Percentiles rank a stretch among this genome's conserved stretches.
These are phyloP conservation scores for Polytrichum commune DNA, from an alignment of 225 moss, liverwort and hornwort genomes.

Conservation along the genomic window DNA sequence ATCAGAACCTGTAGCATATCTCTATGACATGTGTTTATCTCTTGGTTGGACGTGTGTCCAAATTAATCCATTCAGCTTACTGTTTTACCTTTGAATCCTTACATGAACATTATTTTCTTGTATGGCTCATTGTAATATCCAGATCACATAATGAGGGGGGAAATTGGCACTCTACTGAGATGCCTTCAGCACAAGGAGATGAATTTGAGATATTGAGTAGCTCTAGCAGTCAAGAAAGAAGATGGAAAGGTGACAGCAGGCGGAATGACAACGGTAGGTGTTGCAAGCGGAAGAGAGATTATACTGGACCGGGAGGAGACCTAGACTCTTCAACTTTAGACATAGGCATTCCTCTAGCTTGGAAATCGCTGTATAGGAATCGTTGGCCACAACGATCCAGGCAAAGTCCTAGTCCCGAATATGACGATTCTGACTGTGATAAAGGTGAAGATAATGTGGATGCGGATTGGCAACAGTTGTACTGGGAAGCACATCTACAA, in stretches of 20 bases:
- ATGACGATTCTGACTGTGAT: constrained; percentile 2
- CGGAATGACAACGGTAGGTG: constrained; percentile 8
- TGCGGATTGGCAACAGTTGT: constrained; percentile 45
- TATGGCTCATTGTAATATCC: not conserved
- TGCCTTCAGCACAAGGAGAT: constrained; percentile 17
- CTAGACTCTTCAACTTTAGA: constrained; percentile 26
- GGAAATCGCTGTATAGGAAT: constrained; percentile 28
- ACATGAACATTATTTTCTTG: no score
- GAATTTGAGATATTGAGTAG: constrained; percentile 10
- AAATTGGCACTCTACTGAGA: constrained; percentile 2
- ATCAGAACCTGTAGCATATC: no score
- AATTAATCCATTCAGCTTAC: not conserved
- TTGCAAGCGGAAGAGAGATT: constrained; percentile 29
- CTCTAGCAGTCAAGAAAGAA: constrained; percentile 19
- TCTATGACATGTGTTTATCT: no score
- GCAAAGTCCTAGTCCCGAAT: constrained; percentile 9
- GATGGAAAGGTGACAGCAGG: constrained; percentile 6
- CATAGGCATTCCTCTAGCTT: constrained; percentile 28
- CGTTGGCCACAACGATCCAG: constrained; percentile 28
- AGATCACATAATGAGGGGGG: constrained; percentile 27
- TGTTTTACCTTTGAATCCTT: not conserved
- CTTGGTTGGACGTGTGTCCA: no score
- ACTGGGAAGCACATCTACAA: constrained; percentile 53
- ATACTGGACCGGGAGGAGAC: constrained; percentile 21
- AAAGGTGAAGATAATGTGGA: constrained; percentile 16